phyloP scores from a whole-genome alignment of 306 rosid genomes.

The Cicer bijugum region DNA sequence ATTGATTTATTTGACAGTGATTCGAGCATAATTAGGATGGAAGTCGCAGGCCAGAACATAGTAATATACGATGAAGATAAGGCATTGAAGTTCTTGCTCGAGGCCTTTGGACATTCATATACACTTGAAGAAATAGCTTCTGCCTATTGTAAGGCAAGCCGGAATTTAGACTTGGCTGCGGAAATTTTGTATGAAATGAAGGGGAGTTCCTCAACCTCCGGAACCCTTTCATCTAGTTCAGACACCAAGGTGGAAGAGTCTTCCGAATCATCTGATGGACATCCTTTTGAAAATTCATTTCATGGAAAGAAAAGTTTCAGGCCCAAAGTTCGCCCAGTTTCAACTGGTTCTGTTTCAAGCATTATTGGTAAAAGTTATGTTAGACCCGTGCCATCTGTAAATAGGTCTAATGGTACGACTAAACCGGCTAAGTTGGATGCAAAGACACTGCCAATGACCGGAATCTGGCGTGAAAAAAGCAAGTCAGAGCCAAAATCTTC shows the following conservation, averaged over 20 bases:
- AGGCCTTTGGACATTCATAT: constrained; percentile 67
- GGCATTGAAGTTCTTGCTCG: constrained; percentile 65
- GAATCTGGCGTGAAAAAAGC: constrained; percentile 51
- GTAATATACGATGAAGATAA: constrained; percentile 55
- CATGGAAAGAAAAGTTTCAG: constrained; percentile 47
- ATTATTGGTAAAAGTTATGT: constrained; percentile 61
- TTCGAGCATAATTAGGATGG: constrained; percentile 53
- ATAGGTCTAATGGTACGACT: constrained; percentile 42
- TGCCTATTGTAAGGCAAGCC: constrained; percentile 73
- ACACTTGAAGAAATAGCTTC: constrained; percentile 75
- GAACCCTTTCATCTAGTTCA: constrained; percentile 37
- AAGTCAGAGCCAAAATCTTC: constrained; percentile 42
- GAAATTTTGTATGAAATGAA: constrained; percentile 61
- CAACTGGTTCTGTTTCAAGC: constrained; percentile 71
- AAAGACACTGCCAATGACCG: constrained; percentile 54
- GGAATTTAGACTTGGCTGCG: constrained; percentile 64
- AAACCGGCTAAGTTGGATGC: constrained; percentile 66
- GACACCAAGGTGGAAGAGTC: constrained; percentile 47
- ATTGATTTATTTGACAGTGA: constrained; percentile 14
- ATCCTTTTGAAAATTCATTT: constrained; percentile 44
- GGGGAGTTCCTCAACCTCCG: constrained; percentile 48
- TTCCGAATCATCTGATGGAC: constrained; percentile 41
- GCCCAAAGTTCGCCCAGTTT: constrained; percentile 58
- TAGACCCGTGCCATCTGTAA: constrained; percentile 45
- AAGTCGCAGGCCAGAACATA: constrained; percentile 49